Evolutionary conservation across 2,329 filamentous ascomycete genomes (phyloP), one percentile per base, ranked within the genome.

Genomic region (Cryphonectria nitschkei): DNA sequence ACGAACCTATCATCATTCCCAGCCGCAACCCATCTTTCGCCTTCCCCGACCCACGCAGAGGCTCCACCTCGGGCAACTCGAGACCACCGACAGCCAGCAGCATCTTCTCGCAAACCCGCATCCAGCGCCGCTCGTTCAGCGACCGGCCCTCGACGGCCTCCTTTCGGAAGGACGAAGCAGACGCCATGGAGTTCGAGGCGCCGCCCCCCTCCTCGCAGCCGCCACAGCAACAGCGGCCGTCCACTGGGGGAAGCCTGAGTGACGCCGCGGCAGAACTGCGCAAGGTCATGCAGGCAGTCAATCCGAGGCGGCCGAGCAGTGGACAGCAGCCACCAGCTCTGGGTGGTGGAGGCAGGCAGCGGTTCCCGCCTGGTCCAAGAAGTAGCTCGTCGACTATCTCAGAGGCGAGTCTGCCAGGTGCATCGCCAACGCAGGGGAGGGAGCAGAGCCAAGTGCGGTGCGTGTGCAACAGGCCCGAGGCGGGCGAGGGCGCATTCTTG

Each of bases 1-100:
- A 91, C 68, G 89, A 91, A 70, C 88, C 87, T 16, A 90, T 91
- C 72, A 84, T 90, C 65, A 88, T 91, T 54, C 88, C 89, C 41
- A 90, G 88, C 76, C 84, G 88, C 60, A 87, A 84, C 72, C 82
- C 82, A 4, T 90, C 88, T 0, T 90, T 90, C 77, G 85, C 84
- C 1, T 78, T 89, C 9, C 87, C 87, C 0, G 86, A 88, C 68
- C 85, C 87, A 0, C 79, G 68, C n/a, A 66, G 60, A 19, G 66
- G 39, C 39, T 72, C 66, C 29, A 56, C 39, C 46, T 72, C 71
- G 32, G 60, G 62, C 37, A 68, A 37, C 62, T 64, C 69, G 11
- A 65, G 69, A 3, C 71, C 71, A 26, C 66, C 71, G 16, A 68
- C 56, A 13, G 26, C 67, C 16, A 56, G 19, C 75, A 78, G 43